Conservation (phyloP, 192 early-diverging fungal genomes). For the Backusella morwellensis region DNA sequence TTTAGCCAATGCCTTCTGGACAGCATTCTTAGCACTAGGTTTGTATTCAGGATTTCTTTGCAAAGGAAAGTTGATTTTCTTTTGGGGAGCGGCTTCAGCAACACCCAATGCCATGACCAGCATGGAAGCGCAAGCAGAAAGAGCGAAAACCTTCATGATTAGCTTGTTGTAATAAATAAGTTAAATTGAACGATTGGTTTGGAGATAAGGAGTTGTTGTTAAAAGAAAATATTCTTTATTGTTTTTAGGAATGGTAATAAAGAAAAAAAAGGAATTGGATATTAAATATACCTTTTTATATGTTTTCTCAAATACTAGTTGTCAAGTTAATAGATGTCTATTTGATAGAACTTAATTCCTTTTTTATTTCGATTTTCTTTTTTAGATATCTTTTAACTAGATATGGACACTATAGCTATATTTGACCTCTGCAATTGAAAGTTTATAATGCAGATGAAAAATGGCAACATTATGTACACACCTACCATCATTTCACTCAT, state of each 20-base stretch:
- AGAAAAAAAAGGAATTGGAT: background rate
- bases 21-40: conserved; percentile 23
- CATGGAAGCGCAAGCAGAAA: background rate
- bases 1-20: conserved; percentile 26
- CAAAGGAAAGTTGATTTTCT: conserved; percentile 14
- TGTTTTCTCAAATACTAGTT: background rate
- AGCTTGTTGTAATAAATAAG: background rate
- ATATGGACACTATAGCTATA: background rate
- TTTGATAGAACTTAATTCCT: background rate
- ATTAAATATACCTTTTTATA: background rate
- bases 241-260: background rate
- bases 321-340: background rate
- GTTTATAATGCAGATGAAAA: background rate
- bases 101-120: background rate
- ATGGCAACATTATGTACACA: background rate
- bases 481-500: background rate
- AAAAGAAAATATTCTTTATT: background rate
- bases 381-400: background rate
- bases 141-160: background rate
- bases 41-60: conserved; percentile 22
- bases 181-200: background rate
- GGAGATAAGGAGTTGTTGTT: background rate
- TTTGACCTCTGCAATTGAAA: background rate
- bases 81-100: background rate
- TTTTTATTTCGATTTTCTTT: conserved; percentile 1